Evolutionary conservation across 1,139 yeast genomes (phyloP), one percentile per base, ranked within the genome.

Genomic region (Suhomyces choctaworum): DNA sequence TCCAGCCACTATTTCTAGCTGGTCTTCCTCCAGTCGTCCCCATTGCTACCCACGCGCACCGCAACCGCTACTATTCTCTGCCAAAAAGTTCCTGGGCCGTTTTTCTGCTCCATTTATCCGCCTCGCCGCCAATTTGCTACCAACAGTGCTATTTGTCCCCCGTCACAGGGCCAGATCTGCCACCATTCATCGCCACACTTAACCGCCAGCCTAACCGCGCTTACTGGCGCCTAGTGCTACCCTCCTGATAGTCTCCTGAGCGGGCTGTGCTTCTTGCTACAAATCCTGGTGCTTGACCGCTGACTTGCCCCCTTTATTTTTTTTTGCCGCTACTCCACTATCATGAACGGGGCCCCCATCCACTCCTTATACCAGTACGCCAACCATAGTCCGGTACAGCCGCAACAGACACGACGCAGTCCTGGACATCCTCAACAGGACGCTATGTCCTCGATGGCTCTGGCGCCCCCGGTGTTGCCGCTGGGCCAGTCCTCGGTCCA

Each of bases 281-380:
- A 7, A n/a, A 16, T 9, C 22, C 16, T 13, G 19, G 11, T 20
- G 16, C 24, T 20, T 5, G 14, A 7, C 10, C 11, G n/a, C 9
- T 14, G 16, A 14, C 34, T 31, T 14, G 31, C 39, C 39, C 39
- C 39, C 31, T 35, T 32, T n/a, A n/a, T 22, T 29, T 23, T 36
- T 36, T 36, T 36, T 36, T 36, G 40, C 40, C 40, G 40, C 16
- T 36, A 29, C 6, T 7, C n/a, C n/a, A n/a, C 20, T 26, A 34
- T 21, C 25, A 46, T 46, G 50, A 46, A 44, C 34, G 40, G 48
- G 25, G 42, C 45, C 11, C 48, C 48, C 16, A 39, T 44, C 21
- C 47, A 43, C 31, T 40, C 50, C 17, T 40, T 46, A 36, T 44
- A 44, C 30, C 48, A 26, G 41, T 44, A 35, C 32, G 34, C 39